Evolutionary conservation across 1,284 basidiomycete genomes (phyloP).

Genomic region (Fomitopsis palustris): DNA sequence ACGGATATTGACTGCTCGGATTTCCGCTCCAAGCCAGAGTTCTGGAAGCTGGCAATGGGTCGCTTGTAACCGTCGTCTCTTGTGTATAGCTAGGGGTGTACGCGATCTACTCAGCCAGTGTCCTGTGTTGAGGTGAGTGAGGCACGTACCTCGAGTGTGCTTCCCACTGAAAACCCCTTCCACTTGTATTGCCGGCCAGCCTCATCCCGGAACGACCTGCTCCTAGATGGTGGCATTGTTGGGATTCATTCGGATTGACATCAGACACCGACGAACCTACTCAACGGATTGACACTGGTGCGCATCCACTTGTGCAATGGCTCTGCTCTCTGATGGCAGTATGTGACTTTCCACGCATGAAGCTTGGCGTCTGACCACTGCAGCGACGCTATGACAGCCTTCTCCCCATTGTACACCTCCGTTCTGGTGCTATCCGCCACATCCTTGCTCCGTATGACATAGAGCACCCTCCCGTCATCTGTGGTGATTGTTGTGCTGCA

Average conservation of each 20-base stretch:
- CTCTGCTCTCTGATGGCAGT: slow-evolving; percentile 15
- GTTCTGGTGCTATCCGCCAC: slow-evolving; percentile 29
- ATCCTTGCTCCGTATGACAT: slow-evolving; percentile 36
- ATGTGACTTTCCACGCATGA: slow-evolving; percentile 10
- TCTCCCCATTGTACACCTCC: slow-evolving; percentile 26
- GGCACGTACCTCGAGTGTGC: slow-evolving; percentile 30
- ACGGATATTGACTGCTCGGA: slow-evolving; percentile 14
- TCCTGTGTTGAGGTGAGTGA: neutral
- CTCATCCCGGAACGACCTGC: slow-evolving; percentile 36
- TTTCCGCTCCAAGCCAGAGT: slow-evolving; percentile 23
- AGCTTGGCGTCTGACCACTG: slow-evolving; percentile 18
- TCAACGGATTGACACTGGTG: slow-evolving; percentile 41
- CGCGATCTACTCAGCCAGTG: neutral
- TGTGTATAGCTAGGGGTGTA: slow-evolving; percentile 31
- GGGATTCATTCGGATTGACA: neutral
- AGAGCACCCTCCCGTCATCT: slow-evolving; percentile 32
- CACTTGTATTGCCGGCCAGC: slow-evolving; percentile 36
- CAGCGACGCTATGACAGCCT: slow-evolving; percentile 21
- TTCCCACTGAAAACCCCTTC: slow-evolving; percentile 36
- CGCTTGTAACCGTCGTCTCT: slow-evolving; percentile 26
- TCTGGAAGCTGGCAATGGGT: slow-evolving; percentile 36
- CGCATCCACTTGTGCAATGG: slow-evolving; percentile 37
- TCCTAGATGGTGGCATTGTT: slow-evolving; percentile 17
- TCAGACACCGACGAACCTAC: slow-evolving; percentile 28
- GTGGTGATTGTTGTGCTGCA: slow-evolving; percentile 38